Base-by-base conservation (phyloP, 176 grass and related monocot genomes). In the Oryza rufipogon region DNA sequence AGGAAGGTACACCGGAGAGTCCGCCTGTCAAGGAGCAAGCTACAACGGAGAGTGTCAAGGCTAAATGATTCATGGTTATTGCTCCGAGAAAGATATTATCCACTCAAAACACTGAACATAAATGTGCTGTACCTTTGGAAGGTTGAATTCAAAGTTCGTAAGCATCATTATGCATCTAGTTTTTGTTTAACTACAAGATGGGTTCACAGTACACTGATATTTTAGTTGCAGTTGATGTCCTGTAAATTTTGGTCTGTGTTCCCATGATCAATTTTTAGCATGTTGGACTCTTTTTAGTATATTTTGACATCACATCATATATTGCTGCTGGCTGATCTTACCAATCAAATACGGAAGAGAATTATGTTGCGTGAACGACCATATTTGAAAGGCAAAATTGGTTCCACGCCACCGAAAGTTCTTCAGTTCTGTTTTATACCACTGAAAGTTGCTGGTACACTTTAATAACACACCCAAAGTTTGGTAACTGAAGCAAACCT, bases 11-110 rank as follows among this genome's bases (percentile, higher is more conserved):
- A 17, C 48, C 51, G 61, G 80, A 75, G 71, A 39, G 46, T 5
- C 8, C 22, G n/a, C 58, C 58, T 23, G 68, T 15, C 68, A 91
- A 91, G 20, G 64, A 63, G 13, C 86, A 87, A 75, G 39, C 11
- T 42, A 68, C 68, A 19, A 51, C 84, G 81, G 91, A 86, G 58
- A 86, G 47, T 20, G 83, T 52, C 60, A 91, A 95, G 78, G 87
- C 86, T 4, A 95, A 94, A 72, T 91, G 89, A 89, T 38, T 45
- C 11, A 9, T 15, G 20, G 6, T 63, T 36, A 28, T 26, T 42
- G 32, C 30, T 61, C 16, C 11, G 68, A 68, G 70, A 2, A 68
- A 32, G 32, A 66, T 26, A 32, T 58, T 61, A 15, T 73, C 14
- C 28, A 23, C 70, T 12, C 12, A 73, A 46, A 66, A 26, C 30